Evolutionary conservation across 768 basidiomycete genomes (phyloP).

Genomic region (Lepiota venenata): DNA sequence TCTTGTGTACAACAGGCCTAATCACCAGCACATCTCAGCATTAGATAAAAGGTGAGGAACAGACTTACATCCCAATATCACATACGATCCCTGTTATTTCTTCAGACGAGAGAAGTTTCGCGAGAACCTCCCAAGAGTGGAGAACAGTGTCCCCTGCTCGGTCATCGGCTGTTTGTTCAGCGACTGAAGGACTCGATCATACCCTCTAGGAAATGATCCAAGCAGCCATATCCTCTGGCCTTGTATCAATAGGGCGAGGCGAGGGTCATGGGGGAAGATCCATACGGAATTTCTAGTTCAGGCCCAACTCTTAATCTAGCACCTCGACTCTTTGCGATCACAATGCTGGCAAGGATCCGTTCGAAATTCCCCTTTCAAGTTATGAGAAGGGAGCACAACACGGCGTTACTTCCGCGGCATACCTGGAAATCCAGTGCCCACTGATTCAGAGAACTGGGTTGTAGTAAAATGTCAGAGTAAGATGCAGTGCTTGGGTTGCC

Average conservation of each 20-base stretch:
- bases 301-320: conserved; percentile 94
- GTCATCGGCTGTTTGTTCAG: conserved; percentile 1
- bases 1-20: conserved; percentile 98
- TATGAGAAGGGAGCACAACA: neutral
- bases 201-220: conserved; percentile 98
- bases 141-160: conserved; percentile 85
- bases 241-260: neutral
- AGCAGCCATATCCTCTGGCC: conserved; percentile 89
- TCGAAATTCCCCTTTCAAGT: conserved; percentile 80
- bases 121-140: conserved; percentile 97
- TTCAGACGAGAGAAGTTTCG: conserved; percentile 81
- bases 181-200: neutral
- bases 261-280: conserved; percentile 4
- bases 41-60: neutral
- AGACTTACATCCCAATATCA: conserved; percentile 89
- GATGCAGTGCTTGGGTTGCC: neutral
- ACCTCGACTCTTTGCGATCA: conserved; percentile 82
- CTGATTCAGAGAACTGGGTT: conserved; percentile 83
- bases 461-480: conserved; percentile 7
- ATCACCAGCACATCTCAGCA: neutral
- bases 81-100: conserved; percentile 86
- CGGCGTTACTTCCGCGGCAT: conserved; percentile 10
- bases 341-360: conserved; percentile 85
- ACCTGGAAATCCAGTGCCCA: conserved; percentile 97
- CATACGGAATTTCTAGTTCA: conserved; percentile 91